Evolutionary conservation across 257 asterid species (phyloP), one percentile per base, ranked within the genome.

Genomic region (Penstemon eatonii): DNA sequence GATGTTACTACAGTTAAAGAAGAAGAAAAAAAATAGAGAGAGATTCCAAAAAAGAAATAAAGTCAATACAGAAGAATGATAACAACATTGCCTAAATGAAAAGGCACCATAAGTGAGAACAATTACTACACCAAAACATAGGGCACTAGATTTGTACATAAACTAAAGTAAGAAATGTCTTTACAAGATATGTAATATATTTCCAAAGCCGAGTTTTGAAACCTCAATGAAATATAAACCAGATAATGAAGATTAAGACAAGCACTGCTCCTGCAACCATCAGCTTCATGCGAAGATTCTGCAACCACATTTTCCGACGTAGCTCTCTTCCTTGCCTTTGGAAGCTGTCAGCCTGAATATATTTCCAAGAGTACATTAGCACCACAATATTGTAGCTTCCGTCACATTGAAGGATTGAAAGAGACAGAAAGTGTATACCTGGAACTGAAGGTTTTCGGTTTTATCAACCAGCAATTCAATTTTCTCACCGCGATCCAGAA

Each of bases 321-420:
- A 92, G 83, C 75, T 86, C 93, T 82, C 98, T 81, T 38, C 98
- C 98, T 72, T 92, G 98, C 81, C 98, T 84, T 75, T 92, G 98
- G 79, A 92, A 92, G 79, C 95, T 90, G 76, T 92, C 98, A 46
- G 98, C 98, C 98, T 92, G 82, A 69, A 79, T 70, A 49, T 7
- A 54, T 70, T 43, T 36, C 59, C 39, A 39, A 39, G 49, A 44
- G 40, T 51, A 63, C 39, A 38, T 76, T 36, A 63, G 5, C 56
- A 58, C 44, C 43, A 50, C 2, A 60, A 71, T 41, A 56, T 37
- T 44, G 8, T 12, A 39, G 25, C 3, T 3, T 69, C n/a, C 8
- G 3, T 70, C 19, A 25, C 8, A 51, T 51, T 68, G 42, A 43
- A 33, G 57, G 44, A 61, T 45, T 62, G 19, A 54, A 41, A 57